Evolutionary conservation across 2,329 filamentous ascomycete genomes (phyloP).

Genomic region (Exophiala oligosperma): DNA sequence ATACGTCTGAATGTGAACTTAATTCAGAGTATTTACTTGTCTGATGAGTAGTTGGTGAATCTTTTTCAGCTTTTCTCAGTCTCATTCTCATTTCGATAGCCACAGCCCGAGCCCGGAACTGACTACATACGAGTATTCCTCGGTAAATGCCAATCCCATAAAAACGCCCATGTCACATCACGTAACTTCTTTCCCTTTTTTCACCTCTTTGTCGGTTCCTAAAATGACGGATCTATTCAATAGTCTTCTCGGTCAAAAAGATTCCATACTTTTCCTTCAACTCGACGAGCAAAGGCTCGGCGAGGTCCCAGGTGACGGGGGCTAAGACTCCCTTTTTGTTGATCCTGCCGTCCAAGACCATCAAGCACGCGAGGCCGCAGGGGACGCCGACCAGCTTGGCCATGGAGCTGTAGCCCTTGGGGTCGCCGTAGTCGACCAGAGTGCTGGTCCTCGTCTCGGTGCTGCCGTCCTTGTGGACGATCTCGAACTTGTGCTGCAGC

Average conservation of each 20-base stretch:
- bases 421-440: constrained; percentile 77
- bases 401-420: constrained; percentile 75
- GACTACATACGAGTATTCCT: no score
- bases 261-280: constrained; percentile 77
- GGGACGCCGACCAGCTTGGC: constrained; percentile 77
- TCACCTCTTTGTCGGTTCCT: not conserved
- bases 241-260: constrained; percentile 67
- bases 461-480: constrained; percentile 77
- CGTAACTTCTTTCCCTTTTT: no score
- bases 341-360: constrained; percentile 73
- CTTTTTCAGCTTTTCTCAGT: no score
- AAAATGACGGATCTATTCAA: constrained; percentile 18
- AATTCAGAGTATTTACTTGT: no score
- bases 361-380: constrained; percentile 72
- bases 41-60: no score
- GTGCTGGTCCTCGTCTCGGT: constrained; percentile 78
- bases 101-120: no score
- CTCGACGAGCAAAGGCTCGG: constrained; percentile 72
- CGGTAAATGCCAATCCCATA: no score
- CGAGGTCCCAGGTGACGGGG: constrained; percentile 71
- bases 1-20: no score
- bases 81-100: no score
- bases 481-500: constrained; percentile 66
- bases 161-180: no score
- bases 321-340: constrained; percentile 73